phyloP scores from a whole-genome alignment of 306 rosid genomes.

The Prunus mongolica region DNA sequence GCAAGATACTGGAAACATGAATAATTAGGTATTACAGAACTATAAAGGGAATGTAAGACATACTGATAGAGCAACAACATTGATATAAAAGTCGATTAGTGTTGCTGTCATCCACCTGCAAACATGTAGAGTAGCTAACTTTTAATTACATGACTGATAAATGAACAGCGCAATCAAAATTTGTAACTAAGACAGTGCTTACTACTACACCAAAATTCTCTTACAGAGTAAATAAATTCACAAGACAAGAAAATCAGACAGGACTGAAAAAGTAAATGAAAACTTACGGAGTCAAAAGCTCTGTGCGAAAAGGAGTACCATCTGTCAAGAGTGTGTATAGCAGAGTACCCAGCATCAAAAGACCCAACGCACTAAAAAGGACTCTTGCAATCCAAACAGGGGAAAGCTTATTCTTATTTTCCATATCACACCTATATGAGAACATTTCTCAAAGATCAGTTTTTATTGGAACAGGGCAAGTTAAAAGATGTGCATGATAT shows the following conservation, averaged over 20 bases:
- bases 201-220: not conserved
- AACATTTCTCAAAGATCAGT: constrained; percentile 1
- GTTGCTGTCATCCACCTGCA: constrained; percentile 82
- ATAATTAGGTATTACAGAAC: not conserved
- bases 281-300: constrained; percentile 82
- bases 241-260: not conserved
- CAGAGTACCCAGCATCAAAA: constrained; percentile 64
- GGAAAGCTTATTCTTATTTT: constrained; percentile 31
- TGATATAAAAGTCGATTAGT: constrained; percentile 77
- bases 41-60: constrained; percentile 27
- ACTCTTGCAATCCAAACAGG: constrained; percentile 42
- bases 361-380: constrained; percentile 53
- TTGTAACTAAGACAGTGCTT: not conserved
- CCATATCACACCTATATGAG: constrained; percentile 39
- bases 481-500: not conserved
- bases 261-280: constrained; percentile 7
- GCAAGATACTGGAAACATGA: not conserved
- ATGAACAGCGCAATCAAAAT: not conserved
- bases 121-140: constrained; percentile 22
- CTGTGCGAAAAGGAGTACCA: constrained; percentile 76
- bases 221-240: not conserved
- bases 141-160: constrained; percentile 14
- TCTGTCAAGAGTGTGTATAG: constrained; percentile 60
- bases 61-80: constrained; percentile 69
- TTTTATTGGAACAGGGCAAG: not conserved